Percentiles rank a stretch among this genome's conserved stretches.
phyloP scores from a whole-genome alignment of 371 early-diverging fungal genomes.

The Actinomortierella ambigua region DNA sequence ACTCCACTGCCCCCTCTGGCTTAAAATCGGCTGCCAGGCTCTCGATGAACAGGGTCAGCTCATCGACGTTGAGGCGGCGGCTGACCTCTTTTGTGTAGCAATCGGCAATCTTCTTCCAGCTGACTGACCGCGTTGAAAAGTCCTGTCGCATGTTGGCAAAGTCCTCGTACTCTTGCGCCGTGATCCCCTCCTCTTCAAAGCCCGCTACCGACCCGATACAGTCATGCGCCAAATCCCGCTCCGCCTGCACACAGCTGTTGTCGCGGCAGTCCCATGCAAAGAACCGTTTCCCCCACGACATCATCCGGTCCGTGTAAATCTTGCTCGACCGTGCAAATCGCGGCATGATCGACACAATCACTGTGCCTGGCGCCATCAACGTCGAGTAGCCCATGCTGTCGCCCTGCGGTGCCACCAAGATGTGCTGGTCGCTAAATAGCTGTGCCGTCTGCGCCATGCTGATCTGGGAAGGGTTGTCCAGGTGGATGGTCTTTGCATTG shows the following conservation, averaged over 20 bases:
- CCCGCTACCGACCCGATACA: conserved; percentile 35
- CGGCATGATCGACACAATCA: conserved; percentile 35
- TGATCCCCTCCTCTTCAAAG: conserved; percentile 19
- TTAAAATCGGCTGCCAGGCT: conserved; percentile 33
- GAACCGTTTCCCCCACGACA: conserved; percentile 42
- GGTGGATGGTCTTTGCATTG: conserved; percentile 33
- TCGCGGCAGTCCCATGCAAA: conserved; percentile 45
- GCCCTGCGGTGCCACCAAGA: conserved; percentile 42
- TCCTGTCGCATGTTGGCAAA: conserved; percentile 38
- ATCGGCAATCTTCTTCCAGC: conserved; percentile 40
- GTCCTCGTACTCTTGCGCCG: conserved; percentile 30
- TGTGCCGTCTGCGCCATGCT: conserved; percentile 37
- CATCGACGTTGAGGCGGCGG: conserved; percentile 29
- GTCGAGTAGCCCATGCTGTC: conserved; percentile 36
- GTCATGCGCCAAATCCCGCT: conserved; percentile 40
- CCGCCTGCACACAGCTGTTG: conserved; percentile 37
- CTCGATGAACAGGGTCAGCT: conserved; percentile 29
- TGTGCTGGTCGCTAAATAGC: conserved; percentile 27
- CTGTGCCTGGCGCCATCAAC: conserved; percentile 37
- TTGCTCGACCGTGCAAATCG: conserved; percentile 43
- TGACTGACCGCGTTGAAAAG: conserved; percentile 23
- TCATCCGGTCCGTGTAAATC: conserved; percentile 44
- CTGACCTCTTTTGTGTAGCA: conserved; percentile 43
- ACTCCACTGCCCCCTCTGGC: neutral
- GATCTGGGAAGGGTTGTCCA: conserved; percentile 30